A percentile compares a stretch with the other conserved stretches of the same genome.
These are phyloP conservation scores for Saccharomycopsis schoenii DNA, from an alignment of 805 yeast species.

Conservation along the genomic window DNA sequence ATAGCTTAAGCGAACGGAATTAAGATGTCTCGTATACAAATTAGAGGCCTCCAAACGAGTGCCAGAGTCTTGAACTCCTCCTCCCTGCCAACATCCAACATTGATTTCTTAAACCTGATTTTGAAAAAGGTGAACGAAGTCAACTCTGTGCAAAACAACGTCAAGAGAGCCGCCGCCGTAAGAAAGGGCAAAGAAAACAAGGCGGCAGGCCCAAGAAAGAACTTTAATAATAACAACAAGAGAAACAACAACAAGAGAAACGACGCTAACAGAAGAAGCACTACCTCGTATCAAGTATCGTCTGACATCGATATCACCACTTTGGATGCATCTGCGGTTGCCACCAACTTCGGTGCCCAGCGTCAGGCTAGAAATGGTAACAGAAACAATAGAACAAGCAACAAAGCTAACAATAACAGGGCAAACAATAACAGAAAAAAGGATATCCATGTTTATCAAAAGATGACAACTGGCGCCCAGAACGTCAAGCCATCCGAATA, in stretches of 20 bases:
- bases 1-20: no score
- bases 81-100: neutral
- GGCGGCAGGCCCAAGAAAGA: neutral
- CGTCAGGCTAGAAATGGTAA: neutral
- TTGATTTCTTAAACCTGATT: conserved; percentile 2
- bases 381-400: neutral
- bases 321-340: neutral
- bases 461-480: neutral
- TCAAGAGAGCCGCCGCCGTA: neutral
- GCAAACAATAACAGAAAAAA: neutral
- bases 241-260: neutral
- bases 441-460: neutral
- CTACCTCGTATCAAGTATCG: neutral
- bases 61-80: neutral
- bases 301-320: neutral
- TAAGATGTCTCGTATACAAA: neutral
- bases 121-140: neutral
- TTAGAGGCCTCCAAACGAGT: neutral
- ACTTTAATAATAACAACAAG: neutral
- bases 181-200: neutral
- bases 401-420: neutral
- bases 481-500: conserved; percentile 1
- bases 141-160: neutral
- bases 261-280: neutral
- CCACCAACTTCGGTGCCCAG: neutral